Conservation (phyloP, 495 filamentous ascomycete genomes). For the Paragyromitra xinjiangensis region DNA sequence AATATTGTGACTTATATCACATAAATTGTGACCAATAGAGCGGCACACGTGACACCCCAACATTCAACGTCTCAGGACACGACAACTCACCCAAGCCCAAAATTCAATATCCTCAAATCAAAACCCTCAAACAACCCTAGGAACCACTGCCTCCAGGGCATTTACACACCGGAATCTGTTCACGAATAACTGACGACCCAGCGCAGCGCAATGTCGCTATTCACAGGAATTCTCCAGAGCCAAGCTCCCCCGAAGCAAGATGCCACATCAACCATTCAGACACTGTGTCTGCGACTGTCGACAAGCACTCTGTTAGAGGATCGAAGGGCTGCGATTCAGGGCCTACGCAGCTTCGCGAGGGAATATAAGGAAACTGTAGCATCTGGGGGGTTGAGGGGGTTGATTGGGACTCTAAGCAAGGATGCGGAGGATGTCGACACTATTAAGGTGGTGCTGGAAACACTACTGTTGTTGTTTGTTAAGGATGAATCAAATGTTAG, state of each 20-base stretch:
- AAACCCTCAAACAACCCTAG: conserved; percentile 9
- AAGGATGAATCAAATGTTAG: conserved; percentile 74
- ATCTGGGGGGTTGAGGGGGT: conserved; percentile 81
- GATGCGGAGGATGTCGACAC: conserved; percentile 97
- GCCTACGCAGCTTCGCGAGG: conserved; percentile 93
- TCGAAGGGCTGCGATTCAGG: conserved; percentile 88
- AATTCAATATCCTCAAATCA: conserved; percentile 35
- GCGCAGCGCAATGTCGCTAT: conserved; percentile 54
- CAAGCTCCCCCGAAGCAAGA: conserved; percentile 95
- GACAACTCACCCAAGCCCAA: conserved; percentile 44
- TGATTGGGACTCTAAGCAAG: conserved; percentile 84
- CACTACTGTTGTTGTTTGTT: conserved; percentile 89
- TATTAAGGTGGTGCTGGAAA: conserved; percentile 91
- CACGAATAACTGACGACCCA: conserved; percentile 15
- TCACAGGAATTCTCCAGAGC: conserved; percentile 57
- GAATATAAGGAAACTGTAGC: conserved; percentile 96
- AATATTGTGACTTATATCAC: conserved; percentile 31
- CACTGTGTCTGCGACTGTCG: conserved; percentile 82
- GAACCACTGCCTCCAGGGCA: conserved; percentile 3
- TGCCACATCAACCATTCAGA: conserved; percentile 89
- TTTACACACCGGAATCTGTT: conserved; percentile 4
- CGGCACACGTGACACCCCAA: conserved; percentile 40
- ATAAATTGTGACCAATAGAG: conserved; percentile 46
- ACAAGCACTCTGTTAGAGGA: conserved; percentile 92
- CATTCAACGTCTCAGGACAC: conserved; percentile 44